phyloP scores from a whole-genome alignment of 2,329 filamentous ascomycete species.

The Penicillium fuscoglaucum region DNA sequence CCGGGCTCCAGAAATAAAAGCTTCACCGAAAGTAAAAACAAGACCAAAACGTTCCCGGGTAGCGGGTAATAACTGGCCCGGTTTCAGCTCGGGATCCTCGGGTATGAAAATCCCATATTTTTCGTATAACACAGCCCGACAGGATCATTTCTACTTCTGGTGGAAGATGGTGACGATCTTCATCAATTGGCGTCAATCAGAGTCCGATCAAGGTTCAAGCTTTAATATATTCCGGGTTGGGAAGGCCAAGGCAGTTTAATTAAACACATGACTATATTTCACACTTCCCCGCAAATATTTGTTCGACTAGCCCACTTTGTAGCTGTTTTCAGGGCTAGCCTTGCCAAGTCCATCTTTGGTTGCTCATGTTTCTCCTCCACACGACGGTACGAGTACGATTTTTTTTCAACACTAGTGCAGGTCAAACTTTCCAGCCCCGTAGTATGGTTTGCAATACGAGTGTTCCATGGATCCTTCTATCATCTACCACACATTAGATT shows the following conservation, averaged over 20 bases:
- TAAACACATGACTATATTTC: neutral
- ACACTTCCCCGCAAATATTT: slow-evolving; percentile 1
- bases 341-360: neutral
- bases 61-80: neutral
- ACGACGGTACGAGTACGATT: neutral
- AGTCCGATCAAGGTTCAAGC: neutral
- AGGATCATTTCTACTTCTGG: neutral
- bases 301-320: neutral
- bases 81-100: neutral
- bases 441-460: neutral
- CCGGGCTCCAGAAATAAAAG: neutral
- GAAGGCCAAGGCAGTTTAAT: neutral
- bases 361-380: neutral
- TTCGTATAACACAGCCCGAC: neutral
- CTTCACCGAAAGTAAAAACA: neutral
- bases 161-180: neutral
- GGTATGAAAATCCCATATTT: no score
- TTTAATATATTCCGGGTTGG: neutral
- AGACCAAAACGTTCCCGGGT: neutral
- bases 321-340: neutral
- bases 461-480: no score
- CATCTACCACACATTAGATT: neutral
- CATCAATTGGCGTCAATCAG: neutral
- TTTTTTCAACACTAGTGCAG: neutral
- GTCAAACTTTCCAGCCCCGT: neutral